These are phyloP conservation scores for Colletotrichum trifolii DNA, from an alignment of 2,329 filamentous ascomycete genomes.

Conservation along the genomic window DNA sequence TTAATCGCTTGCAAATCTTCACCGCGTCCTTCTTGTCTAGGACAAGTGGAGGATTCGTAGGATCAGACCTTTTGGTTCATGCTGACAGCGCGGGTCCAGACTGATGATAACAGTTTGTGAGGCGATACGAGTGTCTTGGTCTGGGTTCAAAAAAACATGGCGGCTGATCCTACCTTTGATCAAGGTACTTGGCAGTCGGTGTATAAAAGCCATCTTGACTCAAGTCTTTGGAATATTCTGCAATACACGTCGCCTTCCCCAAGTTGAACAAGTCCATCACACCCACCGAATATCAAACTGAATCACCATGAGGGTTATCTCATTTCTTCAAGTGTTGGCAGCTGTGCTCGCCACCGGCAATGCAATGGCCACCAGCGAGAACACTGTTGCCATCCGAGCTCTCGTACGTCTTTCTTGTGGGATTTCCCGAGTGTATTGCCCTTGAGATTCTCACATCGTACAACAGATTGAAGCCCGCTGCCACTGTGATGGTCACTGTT, in stretches of 20 bases:
- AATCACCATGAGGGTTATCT: neutral
- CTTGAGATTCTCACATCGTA: neutral
- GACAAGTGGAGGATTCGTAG: no score
- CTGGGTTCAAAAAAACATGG: neutral
- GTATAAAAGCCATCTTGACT: no score
- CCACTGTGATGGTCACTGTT: conserved; percentile 24
- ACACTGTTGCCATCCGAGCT: neutral
- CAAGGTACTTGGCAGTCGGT: no score
- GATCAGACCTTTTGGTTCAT: no score
- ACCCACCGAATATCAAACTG: neutral
- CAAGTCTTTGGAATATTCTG: no score
- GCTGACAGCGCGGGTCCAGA: no score
- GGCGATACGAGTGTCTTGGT: neutral
- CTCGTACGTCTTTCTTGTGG: neutral
- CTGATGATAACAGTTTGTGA: no score
- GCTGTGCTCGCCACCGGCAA: neutral
- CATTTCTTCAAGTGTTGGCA: neutral
- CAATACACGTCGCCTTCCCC: no score
- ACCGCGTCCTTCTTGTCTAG: no score
- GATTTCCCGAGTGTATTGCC: neutral
- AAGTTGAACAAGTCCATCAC: neutral
- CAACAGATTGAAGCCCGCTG: conserved; percentile 15
- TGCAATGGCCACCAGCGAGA: neutral
- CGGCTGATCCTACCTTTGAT: no score
- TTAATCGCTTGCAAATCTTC: no score